A percentile compares a stretch with the other conserved stretches of the same genome.
Conservation (phyloP, 2,329 filamentous ascomycete genomes). For the Colletotrichum horii region DNA sequence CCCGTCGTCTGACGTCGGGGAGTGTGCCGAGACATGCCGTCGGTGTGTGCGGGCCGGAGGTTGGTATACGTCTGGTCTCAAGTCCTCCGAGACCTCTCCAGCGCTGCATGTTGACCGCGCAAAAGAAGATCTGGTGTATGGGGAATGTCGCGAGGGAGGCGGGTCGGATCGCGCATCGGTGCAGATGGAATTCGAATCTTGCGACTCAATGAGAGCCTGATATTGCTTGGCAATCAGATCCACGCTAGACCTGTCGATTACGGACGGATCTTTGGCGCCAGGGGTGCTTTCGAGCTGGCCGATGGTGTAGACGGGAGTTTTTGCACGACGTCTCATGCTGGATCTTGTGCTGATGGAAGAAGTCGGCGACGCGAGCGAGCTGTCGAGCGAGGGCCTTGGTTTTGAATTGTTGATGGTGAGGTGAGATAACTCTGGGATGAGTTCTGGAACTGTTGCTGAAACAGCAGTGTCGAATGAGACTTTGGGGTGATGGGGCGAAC, state of each 20-base stretch:
- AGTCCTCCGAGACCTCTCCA: background rate
- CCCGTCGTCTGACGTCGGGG: slow-evolving; percentile 48
- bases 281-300: slow-evolving; percentile 50
- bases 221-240: slow-evolving; percentile 59
- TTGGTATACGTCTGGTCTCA: background rate
- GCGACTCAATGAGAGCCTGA: slow-evolving; percentile 47
- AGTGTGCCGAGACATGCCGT: slow-evolving; percentile 24
- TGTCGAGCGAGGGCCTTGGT: slow-evolving; percentile 21
- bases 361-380: slow-evolving; percentile 19
- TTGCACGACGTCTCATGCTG: slow-evolving; percentile 50
- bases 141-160: slow-evolving; percentile 19
- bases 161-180: slow-evolving; percentile 32
- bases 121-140: background rate
- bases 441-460: slow-evolving; percentile 22
- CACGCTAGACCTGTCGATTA: slow-evolving; percentile 44
- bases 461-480: slow-evolving; percentile 16
- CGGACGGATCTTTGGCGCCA: slow-evolving; percentile 24
- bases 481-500: slow-evolving; percentile 24
- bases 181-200: slow-evolving; percentile 38
- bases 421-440: slow-evolving; percentile 42
- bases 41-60: background rate
- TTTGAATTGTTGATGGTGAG: slow-evolving; percentile 33
- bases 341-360: slow-evolving; percentile 26
- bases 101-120: background rate
- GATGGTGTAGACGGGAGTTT: slow-evolving; percentile 55